Conservation (phyloP, 371 early-diverging fungal species). For the Haplosporangium sp. region DNA sequence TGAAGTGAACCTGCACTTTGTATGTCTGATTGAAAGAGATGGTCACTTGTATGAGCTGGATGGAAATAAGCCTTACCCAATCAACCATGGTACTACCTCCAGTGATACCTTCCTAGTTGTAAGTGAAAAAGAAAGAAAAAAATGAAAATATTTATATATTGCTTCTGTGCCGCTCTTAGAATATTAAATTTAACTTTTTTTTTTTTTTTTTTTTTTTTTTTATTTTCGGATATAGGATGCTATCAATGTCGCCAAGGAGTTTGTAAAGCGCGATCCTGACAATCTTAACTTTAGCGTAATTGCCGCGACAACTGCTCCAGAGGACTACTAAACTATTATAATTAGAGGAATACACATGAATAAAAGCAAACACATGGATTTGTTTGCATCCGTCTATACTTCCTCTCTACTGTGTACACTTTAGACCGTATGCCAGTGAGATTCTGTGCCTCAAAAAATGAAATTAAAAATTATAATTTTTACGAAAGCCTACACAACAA, state of each 20-base stretch:
- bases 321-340: constrained; percentile 3
- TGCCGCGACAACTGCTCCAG: constrained; percentile 60
- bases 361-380: neutral
- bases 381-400: too few relatives aligned
- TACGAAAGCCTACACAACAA: too few relatives aligned
- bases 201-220: too few relatives aligned
- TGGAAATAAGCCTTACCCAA: constrained; percentile 83
- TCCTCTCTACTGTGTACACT: too few relatives aligned
- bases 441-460: too few relatives aligned
- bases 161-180: too few relatives aligned
- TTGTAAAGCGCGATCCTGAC: constrained; percentile 80
- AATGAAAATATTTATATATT: neutral
- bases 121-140: constrained; percentile 5
- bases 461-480: too few relatives aligned
- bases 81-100: constrained; percentile 81
- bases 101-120: constrained; percentile 68
- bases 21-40: constrained; percentile 81
- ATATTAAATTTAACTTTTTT: too few relatives aligned
- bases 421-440: too few relatives aligned
- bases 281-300: constrained; percentile 78
- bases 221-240: constrained; percentile 62
- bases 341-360: neutral
- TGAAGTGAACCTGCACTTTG: constrained; percentile 86
- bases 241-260: constrained; percentile 73
- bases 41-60: constrained; percentile 90